Base-by-base conservation (phyloP, 2,329 filamentous ascomycete species). In the Trichoderma sp. region DNA sequence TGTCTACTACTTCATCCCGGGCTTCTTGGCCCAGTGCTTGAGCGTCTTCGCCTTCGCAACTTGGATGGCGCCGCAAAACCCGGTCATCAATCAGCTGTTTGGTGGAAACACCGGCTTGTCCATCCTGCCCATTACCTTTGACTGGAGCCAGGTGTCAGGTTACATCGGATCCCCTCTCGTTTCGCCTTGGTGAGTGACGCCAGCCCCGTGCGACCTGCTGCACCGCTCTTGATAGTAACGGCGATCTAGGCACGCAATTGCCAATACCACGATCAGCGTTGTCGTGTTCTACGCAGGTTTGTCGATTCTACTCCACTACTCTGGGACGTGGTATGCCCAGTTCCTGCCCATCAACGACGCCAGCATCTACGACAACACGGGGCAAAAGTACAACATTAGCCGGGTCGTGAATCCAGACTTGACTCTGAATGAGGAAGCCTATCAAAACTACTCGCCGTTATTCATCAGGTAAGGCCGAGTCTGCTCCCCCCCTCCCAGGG, bases 71-170 rank as follows among this genome's bases (percentile, higher is more conserved):
- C 91, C 91, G 0, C 82, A 92, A 59, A 92, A 86, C 68, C 81
- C 86, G 0, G 79, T 91, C 10, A 78, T 93, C 45, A 93, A 93
- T 71, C 90, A 93, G 75, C 74, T 93, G 1, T 93, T 93, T 71
- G 91, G 91, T 2, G 89, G 89, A 1, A 83, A 82, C 58, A 90
- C 87, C 0, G 90, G 91, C 0, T 70, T 93, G 4, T 90, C 88
- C 0, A 74, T 93, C 32, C 78, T 92, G 7, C 90, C 90, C 1
- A 86, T 93, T 35, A 92, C 90, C 0, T 92, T 93, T 73, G 90
- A 93, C 80, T 92, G 90, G 90, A 90, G 89, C 5, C 89, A 92
- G 72, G 84, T 92, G 63, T 84, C 89, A 3, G 90, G 89, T 56
- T 92, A 87, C 69, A 82, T 90, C 61, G 86, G 86, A 34, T 90